Evolutionary conservation across 2,329 filamentous ascomycete genomes (phyloP), one percentile per base, ranked within the genome.

Genomic region (Xylaria polymorpha): DNA sequence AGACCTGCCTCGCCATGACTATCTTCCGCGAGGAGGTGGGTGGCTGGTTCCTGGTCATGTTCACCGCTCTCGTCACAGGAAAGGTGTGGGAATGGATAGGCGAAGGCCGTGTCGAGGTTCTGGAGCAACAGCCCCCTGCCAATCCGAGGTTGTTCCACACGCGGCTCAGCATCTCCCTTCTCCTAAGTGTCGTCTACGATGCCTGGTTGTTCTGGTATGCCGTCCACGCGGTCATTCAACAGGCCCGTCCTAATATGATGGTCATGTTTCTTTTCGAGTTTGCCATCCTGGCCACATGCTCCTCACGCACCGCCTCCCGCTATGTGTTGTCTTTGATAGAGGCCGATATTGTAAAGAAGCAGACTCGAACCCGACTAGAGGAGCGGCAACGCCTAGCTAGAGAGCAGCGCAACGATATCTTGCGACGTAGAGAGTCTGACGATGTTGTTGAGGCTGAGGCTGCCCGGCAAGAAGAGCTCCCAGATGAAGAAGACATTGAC

Each of bases 261-360:
- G 94, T 99, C 71, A 98, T 99, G 94, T 99, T 99, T 77, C 90
- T 97, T 6, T 99, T 99, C 75, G 96, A 99, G 80, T 98, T 98
- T 78, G 94, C 95, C 44, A 90, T 99, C 51, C 83, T 98, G 69
- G 86, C 90, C 2, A 91, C 97, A 10, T 91, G 90, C 61, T 97
- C 95, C 0, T 85, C 90, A 61, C 94, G 95, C 57, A 97, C 94
- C 0, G 86, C 88, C 1, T 85, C 90, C 64, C 90, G 94, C 68
- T 99, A 99, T 80, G 80, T 87, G 22, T 87, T 98, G 60, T 92
- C 92, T 3, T 81, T 98, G 51, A 84, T 90, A 9, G 96, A 99
- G 80, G 88, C 92, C 56, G 87, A 87, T 57, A 91, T 98, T 61
- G 87, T 92, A 64, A 88, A 88, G 76, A 85, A 87, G 66, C 95